Evolutionary conservation across 441 rosid species (phyloP), one percentile per base, ranked within the genome.

Genomic region (Brassica balearica): DNA sequence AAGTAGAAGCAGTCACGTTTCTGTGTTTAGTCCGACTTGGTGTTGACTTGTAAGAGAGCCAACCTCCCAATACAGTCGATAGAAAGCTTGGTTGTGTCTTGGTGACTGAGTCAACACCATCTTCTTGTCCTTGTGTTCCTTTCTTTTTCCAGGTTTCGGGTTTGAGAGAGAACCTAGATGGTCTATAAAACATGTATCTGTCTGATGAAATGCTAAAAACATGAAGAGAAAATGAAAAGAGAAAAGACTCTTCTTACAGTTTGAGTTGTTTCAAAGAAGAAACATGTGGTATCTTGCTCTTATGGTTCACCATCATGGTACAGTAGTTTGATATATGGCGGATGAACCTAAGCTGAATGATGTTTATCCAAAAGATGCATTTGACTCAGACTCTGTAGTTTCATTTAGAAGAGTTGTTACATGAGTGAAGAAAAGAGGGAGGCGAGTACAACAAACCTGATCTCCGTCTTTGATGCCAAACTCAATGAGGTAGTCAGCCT

Each of bases 391-490:
- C 59, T 68, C 4, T 20, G 27, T 14, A 51, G 58, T 48, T 48
- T 1, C 17, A 15, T 38, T 38, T 25, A 29, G 38, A 51, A 43
- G 11, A 41, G 8, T 51, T 36, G 14, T 14, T 4, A 11, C 23
- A 61, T 46, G 19, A 55, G 4, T 17, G 23, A 17, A 17, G 23
- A 68, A 56, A 70, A 74, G 38, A 78, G 60, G 10, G 11, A 78
- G 61, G 5, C 5, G 12, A 58, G 0, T 58, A 69, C 82, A 6
- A 69, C 82, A 6, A 64, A 91, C 99, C 96, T 91, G 90, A 83
- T 93, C 96, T 36, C 95, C 97, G 63, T 95, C 99, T 77, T 71
- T 91, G 68, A 95, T 91, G 81, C 97, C 93, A 8, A 85, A 89
- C 51, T 84, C 72, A 51, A 32, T 78, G 59, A 95, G 91, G 65